Evolutionary conservation across 2,329 filamentous ascomycete genomes (phyloP).

Genomic region (Hypoxylon sp.): DNA sequence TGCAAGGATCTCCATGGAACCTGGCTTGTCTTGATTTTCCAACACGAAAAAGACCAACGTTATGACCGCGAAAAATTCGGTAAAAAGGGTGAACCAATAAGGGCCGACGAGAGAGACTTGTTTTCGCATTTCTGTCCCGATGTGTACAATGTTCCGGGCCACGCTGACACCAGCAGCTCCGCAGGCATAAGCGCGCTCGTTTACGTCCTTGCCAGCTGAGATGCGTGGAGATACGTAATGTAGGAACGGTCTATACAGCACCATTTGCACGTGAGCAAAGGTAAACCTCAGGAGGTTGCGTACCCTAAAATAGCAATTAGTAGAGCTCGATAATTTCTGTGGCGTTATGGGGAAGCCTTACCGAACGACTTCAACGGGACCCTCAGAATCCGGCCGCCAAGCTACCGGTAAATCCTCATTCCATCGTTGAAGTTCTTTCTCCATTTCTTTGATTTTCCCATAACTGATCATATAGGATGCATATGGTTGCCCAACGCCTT

Average conservation of each 20-base stretch:
- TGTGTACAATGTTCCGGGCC: conserved; percentile 81
- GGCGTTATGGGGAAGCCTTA: conserved; percentile 59
- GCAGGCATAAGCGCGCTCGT: conserved; percentile 84
- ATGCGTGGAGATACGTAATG: conserved; percentile 82
- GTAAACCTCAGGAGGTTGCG: conserved; percentile 83
- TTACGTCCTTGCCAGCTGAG: conserved; percentile 70
- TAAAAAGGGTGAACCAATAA: conserved; percentile 90
- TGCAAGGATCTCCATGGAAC: conserved; percentile 83
- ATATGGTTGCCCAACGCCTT: conserved; percentile 58
- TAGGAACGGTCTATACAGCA: conserved; percentile 85
- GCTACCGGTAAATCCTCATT: conserved; percentile 78
- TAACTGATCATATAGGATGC: conserved; percentile 75
- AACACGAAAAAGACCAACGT: conserved; percentile 84
- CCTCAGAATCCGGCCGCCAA: conserved; percentile 84
- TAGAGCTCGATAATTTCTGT: not conserved
- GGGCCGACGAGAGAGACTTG: conserved; percentile 82
- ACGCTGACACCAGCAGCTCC: conserved; percentile 74
- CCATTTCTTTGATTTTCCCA: conserved; percentile 74
- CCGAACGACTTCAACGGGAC: conserved; percentile 81
- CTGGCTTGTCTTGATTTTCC: conserved; percentile 82
- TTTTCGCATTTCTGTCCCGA: conserved; percentile 82
- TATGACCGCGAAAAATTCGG: conserved; percentile 84
- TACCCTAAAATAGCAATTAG: conserved; percentile 60
- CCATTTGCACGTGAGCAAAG: conserved; percentile 87
- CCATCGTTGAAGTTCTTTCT: conserved; percentile 74